Evolutionary conservation across 2,329 filamentous ascomycete genomes (phyloP), one percentile per base, ranked within the genome.

Genomic region (Endothia cerciana): DNA sequence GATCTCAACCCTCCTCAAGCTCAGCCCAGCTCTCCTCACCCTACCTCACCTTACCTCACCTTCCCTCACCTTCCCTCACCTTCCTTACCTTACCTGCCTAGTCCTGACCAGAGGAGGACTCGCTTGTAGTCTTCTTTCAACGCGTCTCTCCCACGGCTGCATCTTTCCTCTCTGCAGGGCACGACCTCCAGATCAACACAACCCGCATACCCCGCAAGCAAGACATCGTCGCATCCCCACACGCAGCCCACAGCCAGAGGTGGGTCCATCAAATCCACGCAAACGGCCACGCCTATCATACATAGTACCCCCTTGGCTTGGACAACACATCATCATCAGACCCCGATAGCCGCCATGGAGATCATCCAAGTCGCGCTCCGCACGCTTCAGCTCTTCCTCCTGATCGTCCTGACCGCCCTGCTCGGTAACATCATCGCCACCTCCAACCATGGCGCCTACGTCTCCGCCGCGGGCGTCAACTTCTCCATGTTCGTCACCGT

Each of bases 401-500:
- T 82, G 38, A 72, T 88, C 51, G 77, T 88, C 70, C 76, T 83
- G 64, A 86, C 85, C 2, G 85, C 81, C 41, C 81, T 88, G 65
- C 80, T 87, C 69, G 85, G 85, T 72, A 87, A 87, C 70, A 82
- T 87, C 72, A 85, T 87, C 67, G 82, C 83, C 60, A 77, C 67
- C 72, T 85, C 85, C 73, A 74, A 80, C 71, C 82, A 80, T 62
- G 74, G 79, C 25, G 72, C 72, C 28, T 77, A 79, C 15, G 80
- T 80, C 67, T 76, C 72, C 36, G 73, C 75, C 67, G 77, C 82
- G n/a, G 79, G 84, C 69, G 74, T 88, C 76, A 87, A 87, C 79
- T 88, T 86, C 74, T 82, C 86, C 77, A 89, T 94, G 81, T 94
- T 93, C 76, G 86, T 89, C 70, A 82, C 86, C 43, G 84, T 85